These are phyloP conservation scores for Fraxinus sp. DNA, from an alignment of 305 asterid genomes.

Conservation along the genomic window DNA sequence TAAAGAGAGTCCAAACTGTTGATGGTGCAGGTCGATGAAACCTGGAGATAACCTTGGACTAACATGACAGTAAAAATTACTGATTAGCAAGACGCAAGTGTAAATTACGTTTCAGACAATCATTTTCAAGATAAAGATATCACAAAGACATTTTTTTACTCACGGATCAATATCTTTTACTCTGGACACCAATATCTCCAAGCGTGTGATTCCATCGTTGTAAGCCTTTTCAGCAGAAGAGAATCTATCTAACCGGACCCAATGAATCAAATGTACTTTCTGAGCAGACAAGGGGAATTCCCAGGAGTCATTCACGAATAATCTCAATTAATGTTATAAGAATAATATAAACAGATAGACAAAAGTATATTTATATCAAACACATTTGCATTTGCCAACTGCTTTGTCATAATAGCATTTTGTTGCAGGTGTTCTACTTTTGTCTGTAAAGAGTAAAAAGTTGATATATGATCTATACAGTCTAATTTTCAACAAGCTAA, in stretches of 20 bases:
- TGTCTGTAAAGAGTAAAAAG: not conserved
- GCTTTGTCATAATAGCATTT: not conserved
- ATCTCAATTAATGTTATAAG: constrained; percentile 12
- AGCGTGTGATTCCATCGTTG: constrained; percentile 57
- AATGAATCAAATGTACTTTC: constrained; percentile 79
- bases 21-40: constrained; percentile 44
- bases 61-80: constrained; percentile 10
- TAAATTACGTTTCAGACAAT: constrained; percentile 9
- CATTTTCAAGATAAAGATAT: constrained; percentile 12
- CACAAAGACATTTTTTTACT: constrained; percentile 32
- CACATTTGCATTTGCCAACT: not conserved
- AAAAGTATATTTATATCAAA: not conserved
- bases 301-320: constrained; percentile 17
- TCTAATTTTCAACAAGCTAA: constrained; percentile 1
- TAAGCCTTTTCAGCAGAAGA: constrained; percentile 67
- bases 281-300: constrained; percentile 28
- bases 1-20: constrained; percentile 41
- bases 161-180: constrained; percentile 63
- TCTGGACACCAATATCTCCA: constrained; percentile 57
- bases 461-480: constrained; percentile 8
- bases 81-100: constrained; percentile 9
- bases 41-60: constrained; percentile 75
- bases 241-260: constrained; percentile 75
- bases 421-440: not conserved
- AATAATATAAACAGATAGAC: constrained; percentile 7